Conservation (phyloP, 2,329 filamentous ascomycete genomes). For the Talaromyces marneffei region DNA sequence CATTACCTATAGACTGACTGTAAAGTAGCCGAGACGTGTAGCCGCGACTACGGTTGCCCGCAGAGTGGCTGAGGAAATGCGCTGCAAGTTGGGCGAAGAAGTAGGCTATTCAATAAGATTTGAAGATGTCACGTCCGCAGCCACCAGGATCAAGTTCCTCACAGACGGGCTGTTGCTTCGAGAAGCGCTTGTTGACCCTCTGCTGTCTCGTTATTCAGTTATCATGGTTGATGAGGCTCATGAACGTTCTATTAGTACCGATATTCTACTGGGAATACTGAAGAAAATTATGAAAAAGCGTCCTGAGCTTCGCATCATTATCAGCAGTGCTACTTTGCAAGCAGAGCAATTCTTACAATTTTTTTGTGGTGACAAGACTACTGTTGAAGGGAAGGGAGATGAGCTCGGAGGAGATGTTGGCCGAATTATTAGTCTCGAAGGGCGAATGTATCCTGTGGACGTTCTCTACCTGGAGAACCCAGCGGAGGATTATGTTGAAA, state of each 20-base stretch:
- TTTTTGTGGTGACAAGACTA: conserved; percentile 53
- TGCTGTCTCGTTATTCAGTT: conserved; percentile 84
- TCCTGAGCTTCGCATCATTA: conserved; percentile 75
- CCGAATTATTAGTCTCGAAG: conserved; percentile 76
- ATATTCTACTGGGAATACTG: conserved; percentile 79
- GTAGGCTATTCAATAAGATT: conserved; percentile 89
- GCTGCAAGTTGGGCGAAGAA: conserved; percentile 79
- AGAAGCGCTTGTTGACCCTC: conserved; percentile 86
- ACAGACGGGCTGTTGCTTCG: conserved; percentile 88
- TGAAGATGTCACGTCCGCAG: conserved; percentile 81
- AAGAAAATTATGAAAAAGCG: conserved; percentile 83
- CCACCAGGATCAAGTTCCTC: conserved; percentile 87
- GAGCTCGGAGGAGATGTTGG: conserved; percentile 43
- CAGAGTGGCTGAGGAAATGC: conserved; percentile 82
- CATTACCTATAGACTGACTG: conserved; percentile 2
- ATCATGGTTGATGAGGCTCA: conserved; percentile 99
- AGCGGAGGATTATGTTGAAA: conserved; percentile 79
- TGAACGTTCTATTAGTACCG: conserved; percentile 85
- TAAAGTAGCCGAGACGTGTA: conserved; percentile 71
- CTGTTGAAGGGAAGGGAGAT: conserved; percentile 29
- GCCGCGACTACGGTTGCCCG: conserved; percentile 85
- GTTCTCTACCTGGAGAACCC: conserved; percentile 72
- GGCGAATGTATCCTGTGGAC: conserved; percentile 83
- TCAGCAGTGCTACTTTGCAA: conserved; percentile 90
- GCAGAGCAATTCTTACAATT: conserved; percentile 80